phyloP scores from a whole-genome alignment of 352 stramenopile species.

The Phytophthora sp. region DNA sequence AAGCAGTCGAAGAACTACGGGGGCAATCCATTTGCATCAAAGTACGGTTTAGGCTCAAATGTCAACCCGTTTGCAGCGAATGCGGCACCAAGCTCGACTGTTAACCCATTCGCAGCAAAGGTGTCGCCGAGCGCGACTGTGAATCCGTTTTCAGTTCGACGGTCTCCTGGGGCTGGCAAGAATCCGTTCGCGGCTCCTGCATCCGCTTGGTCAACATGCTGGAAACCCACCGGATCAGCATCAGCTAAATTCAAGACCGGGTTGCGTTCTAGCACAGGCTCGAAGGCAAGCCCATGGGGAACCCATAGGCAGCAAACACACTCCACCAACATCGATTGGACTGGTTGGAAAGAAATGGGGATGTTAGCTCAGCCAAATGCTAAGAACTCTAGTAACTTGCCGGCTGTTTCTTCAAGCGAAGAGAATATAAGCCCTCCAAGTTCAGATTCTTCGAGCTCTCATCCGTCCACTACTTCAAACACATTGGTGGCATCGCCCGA shows the following conservation, averaged over 20 bases:
- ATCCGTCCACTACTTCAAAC: background rate
- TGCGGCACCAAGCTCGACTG: background rate
- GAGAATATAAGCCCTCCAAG: background rate
- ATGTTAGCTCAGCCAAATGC: background rate
- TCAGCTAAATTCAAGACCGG: constrained; percentile 18
- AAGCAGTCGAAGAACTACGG: too few species aligned
- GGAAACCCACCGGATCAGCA: background rate
- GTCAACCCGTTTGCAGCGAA: constrained; percentile 10
- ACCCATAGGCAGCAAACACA: too few species aligned
- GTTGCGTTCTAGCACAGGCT: background rate
- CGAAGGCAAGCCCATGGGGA: too few species aligned
- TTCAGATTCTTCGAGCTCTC: background rate
- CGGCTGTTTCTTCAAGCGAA: background rate
- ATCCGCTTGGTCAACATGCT: constrained; percentile 1
- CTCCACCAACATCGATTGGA: constrained; percentile 22
- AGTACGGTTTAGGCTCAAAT: background rate
- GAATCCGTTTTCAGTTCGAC: background rate
- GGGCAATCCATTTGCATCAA: constrained; percentile 5
- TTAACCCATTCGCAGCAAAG: constrained; percentile 8
- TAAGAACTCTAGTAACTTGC: background rate
- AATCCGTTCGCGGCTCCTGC: background rate
- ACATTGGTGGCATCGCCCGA: constrained; percentile 55
- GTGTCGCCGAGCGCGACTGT: background rate
- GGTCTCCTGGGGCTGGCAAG: background rate
- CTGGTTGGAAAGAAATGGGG: constrained; percentile 1